Percentiles rank a stretch among this genome's conserved stretches.
Evolutionary conservation across 805 yeast species (phyloP).

Genomic region (Vanderwaltozyma tropicalis): DNA sequence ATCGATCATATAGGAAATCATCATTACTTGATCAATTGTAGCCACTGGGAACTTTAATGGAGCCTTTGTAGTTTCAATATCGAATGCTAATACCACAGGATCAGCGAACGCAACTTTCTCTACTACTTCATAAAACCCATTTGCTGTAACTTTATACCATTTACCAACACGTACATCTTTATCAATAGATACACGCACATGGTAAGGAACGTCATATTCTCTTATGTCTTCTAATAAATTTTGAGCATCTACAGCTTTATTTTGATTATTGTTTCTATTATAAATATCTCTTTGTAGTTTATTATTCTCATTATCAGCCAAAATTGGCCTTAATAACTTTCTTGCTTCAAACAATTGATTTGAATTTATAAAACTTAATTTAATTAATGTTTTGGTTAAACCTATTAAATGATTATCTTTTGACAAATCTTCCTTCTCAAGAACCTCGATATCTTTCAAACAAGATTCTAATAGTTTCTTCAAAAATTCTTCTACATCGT

Average conservation of each 20-base stretch:
- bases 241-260: conserved; percentile 38
- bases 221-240: conserved; percentile 63
- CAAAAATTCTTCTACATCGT: conserved; percentile 78
- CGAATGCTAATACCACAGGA: conserved; percentile 93
- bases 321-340: conserved; percentile 55
- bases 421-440: conserved; percentile 67
- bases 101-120: conserved; percentile 91
- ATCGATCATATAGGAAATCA: conserved; percentile 98
- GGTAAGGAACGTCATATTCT: conserved; percentile 95
- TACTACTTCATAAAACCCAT: conserved; percentile 42
- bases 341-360: conserved; percentile 69
- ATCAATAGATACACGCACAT: conserved; percentile 93
- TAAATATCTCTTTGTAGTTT: conserved; percentile 60
- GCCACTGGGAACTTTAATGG: conserved; percentile 95
- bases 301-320: conserved; percentile 53
- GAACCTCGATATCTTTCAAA: conserved; percentile 45
- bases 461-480: conserved; percentile 55
- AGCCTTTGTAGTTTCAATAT: conserved; percentile 94
- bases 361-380: conserved; percentile 64
- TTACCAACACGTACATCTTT: conserved; percentile 80
- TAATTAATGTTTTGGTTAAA: conserved; percentile 49
- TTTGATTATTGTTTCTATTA: conserved; percentile 25
- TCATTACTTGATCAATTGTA: conserved; percentile 85
- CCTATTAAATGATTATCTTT: conserved; percentile 85
- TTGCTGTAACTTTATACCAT: conserved; percentile 79